A percentile compares a stretch with the other conserved stretches of the same genome.
Evolutionary conservation across 306 rosid species (phyloP).

Genomic region (Trifolium repens): DNA sequence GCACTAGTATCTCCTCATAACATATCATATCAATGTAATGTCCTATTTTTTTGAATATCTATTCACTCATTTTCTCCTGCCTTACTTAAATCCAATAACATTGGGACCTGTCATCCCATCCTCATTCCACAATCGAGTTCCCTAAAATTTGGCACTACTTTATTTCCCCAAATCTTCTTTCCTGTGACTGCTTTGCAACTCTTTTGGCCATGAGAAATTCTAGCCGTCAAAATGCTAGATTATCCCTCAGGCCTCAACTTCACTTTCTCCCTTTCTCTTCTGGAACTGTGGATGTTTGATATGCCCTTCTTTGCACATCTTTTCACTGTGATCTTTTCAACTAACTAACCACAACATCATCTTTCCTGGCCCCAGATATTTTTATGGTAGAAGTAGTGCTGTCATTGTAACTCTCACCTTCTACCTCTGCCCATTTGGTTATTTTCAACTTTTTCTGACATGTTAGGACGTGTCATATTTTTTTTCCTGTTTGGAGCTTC

Average conservation of each 20-base stretch:
- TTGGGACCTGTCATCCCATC: background rate
- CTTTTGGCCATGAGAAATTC: constrained; percentile 14
- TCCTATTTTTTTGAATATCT: constrained; percentile 5
- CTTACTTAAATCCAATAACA: background rate
- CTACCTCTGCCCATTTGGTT: background rate
- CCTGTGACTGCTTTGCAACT: background rate
- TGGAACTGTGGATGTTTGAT: background rate
- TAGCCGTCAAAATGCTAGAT: background rate
- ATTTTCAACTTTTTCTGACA: background rate
- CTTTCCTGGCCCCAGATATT: background rate
- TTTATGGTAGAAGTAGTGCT: background rate
- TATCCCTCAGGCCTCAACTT: background rate
- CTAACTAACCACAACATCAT: background rate
- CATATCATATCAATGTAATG: constrained; percentile 13
- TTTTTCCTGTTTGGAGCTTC: constrained; percentile 12
- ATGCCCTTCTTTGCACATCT: background rate
- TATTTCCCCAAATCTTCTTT: constrained; percentile 3
- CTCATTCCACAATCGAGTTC: background rate
- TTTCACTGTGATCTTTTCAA: background rate
- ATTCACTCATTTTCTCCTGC: background rate
- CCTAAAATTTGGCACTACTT: background rate
- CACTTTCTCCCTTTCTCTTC: constrained; percentile 4
- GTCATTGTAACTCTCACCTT: background rate
- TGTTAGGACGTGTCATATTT: background rate
- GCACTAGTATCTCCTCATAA: background rate